Conservation (phyloP, 2,329 filamentous ascomycete species). For the Fusarium goolgardi region DNA sequence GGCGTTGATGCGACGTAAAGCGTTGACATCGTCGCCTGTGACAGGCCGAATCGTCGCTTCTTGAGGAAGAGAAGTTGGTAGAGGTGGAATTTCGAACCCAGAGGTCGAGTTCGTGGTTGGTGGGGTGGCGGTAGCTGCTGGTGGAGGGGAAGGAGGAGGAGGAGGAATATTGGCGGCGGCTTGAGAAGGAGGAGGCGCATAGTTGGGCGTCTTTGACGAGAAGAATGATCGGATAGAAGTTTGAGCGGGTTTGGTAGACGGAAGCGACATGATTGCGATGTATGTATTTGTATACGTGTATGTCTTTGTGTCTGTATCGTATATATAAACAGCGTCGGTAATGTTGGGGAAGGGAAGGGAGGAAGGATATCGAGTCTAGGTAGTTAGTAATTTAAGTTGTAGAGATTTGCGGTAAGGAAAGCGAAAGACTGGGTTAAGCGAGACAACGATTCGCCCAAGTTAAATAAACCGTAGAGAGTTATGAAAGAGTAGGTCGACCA, state of each 20-base stretch:
- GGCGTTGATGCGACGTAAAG: constrained; percentile 72
- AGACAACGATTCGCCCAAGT: constrained; percentile 5
- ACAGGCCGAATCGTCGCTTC: constrained; percentile 66
- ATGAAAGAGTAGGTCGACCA: constrained; percentile 1
- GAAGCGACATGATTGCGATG: constrained; percentile 54
- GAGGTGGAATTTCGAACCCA: constrained; percentile 45
- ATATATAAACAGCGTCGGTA: neutral
- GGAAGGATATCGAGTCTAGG: neutral
- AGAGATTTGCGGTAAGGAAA: constrained; percentile 5
- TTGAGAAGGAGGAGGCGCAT: constrained; percentile 51
- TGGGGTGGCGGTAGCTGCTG: constrained; percentile 12
- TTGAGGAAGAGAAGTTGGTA: constrained; percentile 54
- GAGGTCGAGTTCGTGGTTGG: constrained; percentile 3
- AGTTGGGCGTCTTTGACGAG: constrained; percentile 57
- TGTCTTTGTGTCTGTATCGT: neutral
- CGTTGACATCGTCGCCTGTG: constrained; percentile 63
- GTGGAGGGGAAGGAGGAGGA: constrained; percentile 29
- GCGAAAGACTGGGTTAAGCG: constrained; percentile 6
- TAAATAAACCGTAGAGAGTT: constrained; percentile 16
- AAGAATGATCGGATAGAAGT: constrained; percentile 74
- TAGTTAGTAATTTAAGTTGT: neutral
- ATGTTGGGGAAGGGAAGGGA: neutral
- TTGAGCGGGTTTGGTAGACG: constrained; percentile 57
- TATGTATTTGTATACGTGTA: neutral
- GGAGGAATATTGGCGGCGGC: constrained; percentile 30